Conservation (phyloP, 2,329 filamentous ascomycete species). For the Cryphonectria naterciae region DNA sequence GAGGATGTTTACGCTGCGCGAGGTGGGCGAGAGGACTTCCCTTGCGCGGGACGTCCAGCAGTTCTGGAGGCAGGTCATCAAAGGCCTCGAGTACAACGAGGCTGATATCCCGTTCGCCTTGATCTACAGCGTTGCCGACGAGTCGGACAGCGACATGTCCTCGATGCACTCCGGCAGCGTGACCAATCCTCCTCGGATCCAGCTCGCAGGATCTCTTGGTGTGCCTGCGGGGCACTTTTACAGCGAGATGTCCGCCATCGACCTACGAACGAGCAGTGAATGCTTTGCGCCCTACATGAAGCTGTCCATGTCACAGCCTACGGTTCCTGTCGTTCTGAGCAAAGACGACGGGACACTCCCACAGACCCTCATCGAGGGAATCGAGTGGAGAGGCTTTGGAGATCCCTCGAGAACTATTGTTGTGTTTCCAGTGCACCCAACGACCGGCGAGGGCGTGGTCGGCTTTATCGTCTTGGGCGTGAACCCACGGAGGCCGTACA, state of each 20-base stretch:
- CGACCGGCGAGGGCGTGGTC: constrained; percentile 70
- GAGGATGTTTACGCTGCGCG: constrained; percentile 76
- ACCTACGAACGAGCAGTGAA: constrained; percentile 69
- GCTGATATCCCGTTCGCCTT: constrained; percentile 76
- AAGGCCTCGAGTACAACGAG: constrained; percentile 74
- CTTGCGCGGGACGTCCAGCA: constrained; percentile 71
- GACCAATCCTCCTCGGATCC: constrained; percentile 63
- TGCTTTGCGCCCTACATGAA: constrained; percentile 78
- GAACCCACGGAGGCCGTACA: constrained; percentile 78
- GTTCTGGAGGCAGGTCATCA: constrained; percentile 74
- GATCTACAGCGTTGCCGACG: constrained; percentile 75
- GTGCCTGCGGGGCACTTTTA: constrained; percentile 65
- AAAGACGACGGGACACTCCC: constrained; percentile 70
- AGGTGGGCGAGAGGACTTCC: constrained; percentile 76
- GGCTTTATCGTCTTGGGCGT: constrained; percentile 80
- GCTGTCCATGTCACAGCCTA: constrained; percentile 69
- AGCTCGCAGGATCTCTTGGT: constrained; percentile 74
- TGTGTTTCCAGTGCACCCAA: constrained; percentile 78
- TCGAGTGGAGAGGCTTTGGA: constrained; percentile 72
- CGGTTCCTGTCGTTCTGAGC: constrained; percentile 69
- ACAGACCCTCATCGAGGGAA: constrained; percentile 63
- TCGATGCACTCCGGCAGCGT: constrained; percentile 72
- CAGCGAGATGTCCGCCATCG: constrained; percentile 62
- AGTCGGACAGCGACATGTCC: constrained; percentile 71
- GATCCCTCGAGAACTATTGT: constrained; percentile 73